These are phyloP conservation scores for Thelonectria olida DNA, from an alignment of 2,329 filamentous ascomycete genomes.

Conservation along the genomic window DNA sequence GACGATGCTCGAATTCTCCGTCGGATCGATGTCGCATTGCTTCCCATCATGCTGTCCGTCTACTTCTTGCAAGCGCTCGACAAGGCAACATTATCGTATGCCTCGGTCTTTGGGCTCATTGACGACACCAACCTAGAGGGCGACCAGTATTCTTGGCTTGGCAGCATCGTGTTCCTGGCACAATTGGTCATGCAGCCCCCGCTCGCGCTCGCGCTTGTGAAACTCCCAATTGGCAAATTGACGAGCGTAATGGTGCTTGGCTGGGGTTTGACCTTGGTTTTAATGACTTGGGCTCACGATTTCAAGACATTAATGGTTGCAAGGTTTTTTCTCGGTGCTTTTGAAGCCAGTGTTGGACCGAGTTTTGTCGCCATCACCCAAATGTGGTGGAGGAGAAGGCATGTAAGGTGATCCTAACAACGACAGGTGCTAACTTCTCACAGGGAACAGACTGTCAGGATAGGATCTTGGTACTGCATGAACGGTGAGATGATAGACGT, in stretches of 20 bases:
- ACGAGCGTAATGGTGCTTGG: slow-evolving; percentile 64
- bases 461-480: slow-evolving; percentile 69
- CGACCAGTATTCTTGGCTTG: slow-evolving; percentile 68
- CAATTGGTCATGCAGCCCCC: slow-evolving; percentile 67
- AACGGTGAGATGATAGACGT: slow-evolving; percentile 50
- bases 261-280: slow-evolving; percentile 62
- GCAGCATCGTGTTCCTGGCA: slow-evolving; percentile 68
- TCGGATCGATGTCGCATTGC: slow-evolving; percentile 52
- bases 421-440: slow-evolving; percentile 12
- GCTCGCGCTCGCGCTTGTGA: slow-evolving; percentile 66
- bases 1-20: slow-evolving; percentile 48
- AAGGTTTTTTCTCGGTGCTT: slow-evolving; percentile 65
- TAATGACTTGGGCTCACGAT: slow-evolving; percentile 61
- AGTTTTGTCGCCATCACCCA: slow-evolving; percentile 66
- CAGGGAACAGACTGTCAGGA: slow-evolving; percentile 65
- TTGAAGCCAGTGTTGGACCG: slow-evolving; percentile 59
- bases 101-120: slow-evolving; percentile 70
- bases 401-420: background rate
- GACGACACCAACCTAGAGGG: slow-evolving; percentile 65
- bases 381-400: slow-evolving; percentile 68
- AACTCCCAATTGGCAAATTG: slow-evolving; percentile 69
- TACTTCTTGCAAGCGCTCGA: slow-evolving; percentile 72
- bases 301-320: slow-evolving; percentile 61
- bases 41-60: slow-evolving; percentile 62
- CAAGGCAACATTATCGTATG: slow-evolving; percentile 69